These are phyloP conservation scores for Camellia lanceoleosa DNA, from an alignment of 148 eudicot species.

Conservation along the genomic window DNA sequence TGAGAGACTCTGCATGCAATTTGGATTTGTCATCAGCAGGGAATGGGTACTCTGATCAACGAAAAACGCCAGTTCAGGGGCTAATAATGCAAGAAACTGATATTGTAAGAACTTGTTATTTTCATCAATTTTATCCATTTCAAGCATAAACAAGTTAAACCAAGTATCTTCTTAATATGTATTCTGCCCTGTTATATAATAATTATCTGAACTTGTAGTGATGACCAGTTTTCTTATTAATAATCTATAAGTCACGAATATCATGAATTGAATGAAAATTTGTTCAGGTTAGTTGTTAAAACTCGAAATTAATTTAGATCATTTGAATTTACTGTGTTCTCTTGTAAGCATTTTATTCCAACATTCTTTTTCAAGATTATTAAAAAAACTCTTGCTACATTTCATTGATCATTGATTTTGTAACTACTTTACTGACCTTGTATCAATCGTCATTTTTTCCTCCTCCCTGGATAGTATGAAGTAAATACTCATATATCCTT, in stretches of 20 bases:
- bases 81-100: constrained; percentile 32
- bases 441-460: not conserved
- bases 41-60: constrained; percentile 35
- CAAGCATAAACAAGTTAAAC: not conserved
- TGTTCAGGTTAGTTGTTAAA: not conserved
- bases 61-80: constrained; percentile 28
- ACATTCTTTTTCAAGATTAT: not conserved
- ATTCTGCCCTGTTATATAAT: not conserved
- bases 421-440: not conserved
- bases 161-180: not conserved
- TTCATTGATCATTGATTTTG: not conserved
- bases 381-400: not conserved
- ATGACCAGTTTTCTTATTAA: not conserved
- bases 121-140: not conserved
- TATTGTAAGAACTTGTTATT: constrained; percentile 44
- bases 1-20: constrained; percentile 36
- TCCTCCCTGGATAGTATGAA: not conserved
- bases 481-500: not conserved
- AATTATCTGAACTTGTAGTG: not conserved
- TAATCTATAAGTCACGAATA: not conserved
- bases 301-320: not conserved
- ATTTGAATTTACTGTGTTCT: too few species aligned
- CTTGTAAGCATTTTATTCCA: not conserved
- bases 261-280: not conserved
- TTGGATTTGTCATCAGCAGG: constrained; percentile 24